phyloP scores from a whole-genome alignment of 164 flowering plant genomes.

The Macadamia integrifolia region DNA sequence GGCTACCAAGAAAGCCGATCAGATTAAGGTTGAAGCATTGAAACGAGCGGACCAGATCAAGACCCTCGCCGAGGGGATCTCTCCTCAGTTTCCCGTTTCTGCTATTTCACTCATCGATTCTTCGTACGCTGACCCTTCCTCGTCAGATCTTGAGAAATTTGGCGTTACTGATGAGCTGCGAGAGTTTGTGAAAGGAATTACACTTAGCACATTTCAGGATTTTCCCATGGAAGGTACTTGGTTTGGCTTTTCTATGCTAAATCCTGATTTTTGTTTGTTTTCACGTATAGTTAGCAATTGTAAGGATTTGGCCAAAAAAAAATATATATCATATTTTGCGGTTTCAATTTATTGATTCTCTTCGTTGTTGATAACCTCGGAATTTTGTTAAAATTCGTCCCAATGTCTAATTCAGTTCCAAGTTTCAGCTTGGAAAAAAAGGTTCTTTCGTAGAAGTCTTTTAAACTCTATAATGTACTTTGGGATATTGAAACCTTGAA shows the following conservation, averaged over 20 bases:
- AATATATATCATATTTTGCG: neutral
- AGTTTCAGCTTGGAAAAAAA: neutral
- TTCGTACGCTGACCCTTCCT: slow-evolving; percentile 6
- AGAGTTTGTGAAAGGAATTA: slow-evolving; percentile 76
- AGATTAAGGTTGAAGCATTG: slow-evolving; percentile 34
- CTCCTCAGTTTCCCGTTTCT: slow-evolving; percentile 29
- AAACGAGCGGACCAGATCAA: slow-evolving; percentile 64
- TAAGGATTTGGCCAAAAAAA: neutral
- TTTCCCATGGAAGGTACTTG: slow-evolving; percentile 60
- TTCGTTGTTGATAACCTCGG: neutral
- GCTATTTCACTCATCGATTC: slow-evolving; percentile 24
- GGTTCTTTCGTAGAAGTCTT: neutral
- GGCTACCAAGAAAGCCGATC: slow-evolving; percentile 58
- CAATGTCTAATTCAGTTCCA: neutral
- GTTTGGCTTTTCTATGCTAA: neutral
- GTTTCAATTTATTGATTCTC: neutral
- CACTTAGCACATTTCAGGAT: slow-evolving; percentile 57
- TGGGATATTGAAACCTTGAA: neutral
- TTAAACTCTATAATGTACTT: neutral
- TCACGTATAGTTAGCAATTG: neutral
- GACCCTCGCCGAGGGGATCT: slow-evolving; percentile 37
- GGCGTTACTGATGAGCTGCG: slow-evolving; percentile 77
- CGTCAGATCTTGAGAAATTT: slow-evolving; percentile 51
- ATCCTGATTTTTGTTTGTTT: neutral
- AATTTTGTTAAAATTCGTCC: neutral